Percentiles rank a stretch among this genome's conserved stretches.
phyloP scores from a whole-genome alignment of 306 rosid genomes.

The Cotoneaster glaucophyllus region DNA sequence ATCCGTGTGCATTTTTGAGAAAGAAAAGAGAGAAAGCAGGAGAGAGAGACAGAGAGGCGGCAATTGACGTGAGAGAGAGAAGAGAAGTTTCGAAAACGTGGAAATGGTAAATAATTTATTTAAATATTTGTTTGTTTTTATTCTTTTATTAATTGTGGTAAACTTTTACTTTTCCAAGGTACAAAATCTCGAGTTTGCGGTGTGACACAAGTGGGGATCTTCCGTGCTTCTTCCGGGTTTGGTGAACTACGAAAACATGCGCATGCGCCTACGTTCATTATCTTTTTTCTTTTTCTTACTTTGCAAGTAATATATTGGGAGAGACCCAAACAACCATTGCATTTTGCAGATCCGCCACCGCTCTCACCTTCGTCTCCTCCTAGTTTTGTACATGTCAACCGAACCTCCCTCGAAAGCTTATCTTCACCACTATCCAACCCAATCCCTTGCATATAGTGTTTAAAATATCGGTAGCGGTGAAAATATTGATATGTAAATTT shows the following conservation, averaged over 20 bases:
- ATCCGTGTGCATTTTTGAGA: not conserved
- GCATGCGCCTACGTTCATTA: not conserved
- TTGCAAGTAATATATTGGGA: not conserved
- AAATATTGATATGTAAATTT: no score
- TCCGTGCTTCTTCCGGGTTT: not conserved
- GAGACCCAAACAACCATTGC: no score
- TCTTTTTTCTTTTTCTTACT: not conserved
- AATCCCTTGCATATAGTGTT: no score
- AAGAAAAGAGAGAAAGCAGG: not conserved
- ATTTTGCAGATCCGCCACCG: no score
- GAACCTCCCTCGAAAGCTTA: no score
- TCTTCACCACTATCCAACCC: no score
- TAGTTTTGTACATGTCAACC: no score
- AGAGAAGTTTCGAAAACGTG: slow-evolving; percentile 27
- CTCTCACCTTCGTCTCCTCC: no score
- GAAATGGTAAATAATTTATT: slow-evolving; percentile 14
- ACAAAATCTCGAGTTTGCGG: not conserved
- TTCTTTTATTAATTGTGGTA: not conserved
- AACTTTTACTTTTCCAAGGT: not conserved
- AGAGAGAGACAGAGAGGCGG: not conserved
- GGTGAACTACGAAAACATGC: not conserved
- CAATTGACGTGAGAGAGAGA: not conserved
- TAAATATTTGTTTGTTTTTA: no score
- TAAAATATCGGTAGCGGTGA: no score
- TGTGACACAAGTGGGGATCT: not conserved